Base-by-base conservation (phyloP, 2,329 filamentous ascomycete genomes). In the Fusarium falciforme region DNA sequence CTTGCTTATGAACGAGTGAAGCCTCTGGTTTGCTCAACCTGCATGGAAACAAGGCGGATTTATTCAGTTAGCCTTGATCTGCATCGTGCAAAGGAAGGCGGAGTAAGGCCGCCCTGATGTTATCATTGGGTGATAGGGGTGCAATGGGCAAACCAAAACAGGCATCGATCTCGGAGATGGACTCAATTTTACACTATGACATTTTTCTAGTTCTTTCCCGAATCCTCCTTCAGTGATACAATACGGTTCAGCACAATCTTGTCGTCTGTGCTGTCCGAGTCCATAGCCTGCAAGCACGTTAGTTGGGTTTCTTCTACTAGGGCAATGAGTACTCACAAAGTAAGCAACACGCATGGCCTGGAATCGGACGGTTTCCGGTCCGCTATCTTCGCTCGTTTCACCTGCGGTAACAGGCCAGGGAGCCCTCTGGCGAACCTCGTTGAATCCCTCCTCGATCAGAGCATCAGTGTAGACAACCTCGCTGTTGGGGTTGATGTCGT, bases 261-360 rank as follows among this genome's bases (percentile, higher is more conserved):
- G n/a, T 94, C 93, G 35, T 90, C 89, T 0, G 90, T 93, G 68
- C 91, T 93, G 78, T 97, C 94, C 59, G 89, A 90, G 81, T 98
- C 95, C 82, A 97, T 87, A 71, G 86, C 91, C 91, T 88, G 20
- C 6, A 20, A 4, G n/a, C 4, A 38, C 20, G 40, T 79, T 70
- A 80, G 76, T 70, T 33, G 7, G 10, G 22, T 29, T 44, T 9
- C 49, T 0, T 29, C 0, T 3, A 25, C 9, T 9, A n/a, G 2
- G 4, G 11, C 1, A 31, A 7, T 3, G 8, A 14, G 27, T 6
- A 85, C 87, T 86, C 70, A 89, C 87, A 84, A 96, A 96, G 81
- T 97, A 98, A 11, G 93, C 96, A 52, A 96, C 93, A 29, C 96
- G 89, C 88, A 98, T 91, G 3, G 91, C 96, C 87, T 98, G 96